Evolutionary conservation across 306 rosid species (phyloP), one percentile per base, ranked within the genome.

Genomic region (Hylodesmum podocarpum): DNA sequence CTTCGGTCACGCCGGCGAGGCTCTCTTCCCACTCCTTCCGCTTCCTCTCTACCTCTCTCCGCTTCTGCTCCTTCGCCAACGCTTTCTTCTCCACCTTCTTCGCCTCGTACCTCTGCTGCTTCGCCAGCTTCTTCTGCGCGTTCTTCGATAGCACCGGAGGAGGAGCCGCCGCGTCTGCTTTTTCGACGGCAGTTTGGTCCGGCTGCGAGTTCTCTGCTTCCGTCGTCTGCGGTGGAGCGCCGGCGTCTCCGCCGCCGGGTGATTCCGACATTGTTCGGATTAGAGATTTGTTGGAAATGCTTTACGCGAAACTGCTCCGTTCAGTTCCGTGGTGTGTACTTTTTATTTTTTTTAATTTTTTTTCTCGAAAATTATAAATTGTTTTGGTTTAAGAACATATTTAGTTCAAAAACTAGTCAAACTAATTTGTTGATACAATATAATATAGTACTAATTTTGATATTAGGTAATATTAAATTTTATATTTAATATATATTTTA

Each of bases 51-150:
- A 9, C 82, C 2, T 85, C 89, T 46, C 14, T 82, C 82, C 70
- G 88, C 89, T 86, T 90, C 31, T 80, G 89, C 87, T 81, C 95
- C 78, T 94, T 94, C 11, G 43, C 85, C 78, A 51, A 72, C 1
- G 89, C 92, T 75, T 94, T 94, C 93, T 92, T 94, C 85, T 92
- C 96, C 18, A 87, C 95, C 76, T 90, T 94, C 81, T 80, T 92
- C 63, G 86, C 93, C 49, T 92, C 96, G 85, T 70, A 95, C 47
- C 84, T 84, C 66, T 88, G 89, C 78, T 89, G 97, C 84, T 62
- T 89, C 58, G 87, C 65, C 8, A 90, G 70, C 86, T 87, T 92
- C 97, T 95, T 95, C 81, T 79, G 82, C 5, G 96, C 95, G 69
- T 59, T 88, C 86, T 92, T 95, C 31, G 97, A 95, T 1, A 82